A percentile compares a stretch with the other conserved stretches of the same genome.
Evolutionary conservation across 768 basidiomycete genomes (phyloP).

Genomic region (Podaxis carcinomalis): DNA sequence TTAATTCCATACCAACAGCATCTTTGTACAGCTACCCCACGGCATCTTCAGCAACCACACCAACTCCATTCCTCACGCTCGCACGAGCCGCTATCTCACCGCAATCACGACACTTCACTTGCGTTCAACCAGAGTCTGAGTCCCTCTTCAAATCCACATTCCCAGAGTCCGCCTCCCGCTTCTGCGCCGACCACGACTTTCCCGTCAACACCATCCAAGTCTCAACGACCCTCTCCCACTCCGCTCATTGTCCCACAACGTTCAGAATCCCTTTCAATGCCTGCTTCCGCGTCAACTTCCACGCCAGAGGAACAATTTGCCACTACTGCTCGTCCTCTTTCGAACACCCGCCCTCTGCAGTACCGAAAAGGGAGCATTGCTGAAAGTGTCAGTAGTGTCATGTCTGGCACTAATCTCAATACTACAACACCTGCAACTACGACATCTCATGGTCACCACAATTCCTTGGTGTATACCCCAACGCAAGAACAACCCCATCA

Average conservation of each 20-base stretch:
- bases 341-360: constrained; percentile 15
- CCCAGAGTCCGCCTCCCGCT: constrained; percentile 17
- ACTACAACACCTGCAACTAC: constrained; percentile 16
- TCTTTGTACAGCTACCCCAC: constrained; percentile 23
- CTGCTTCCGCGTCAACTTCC: constrained; percentile 25
- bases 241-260: constrained; percentile 37
- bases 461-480: not conserved
- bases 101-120: constrained; percentile 19
- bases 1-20: constrained; percentile 10
- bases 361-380: constrained; percentile 34
- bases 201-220: constrained; percentile 13
- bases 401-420: constrained; percentile 19
- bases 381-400: constrained; percentile 30
- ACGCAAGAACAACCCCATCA: not conserved
- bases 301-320: constrained; percentile 23
- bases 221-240: constrained; percentile 21
- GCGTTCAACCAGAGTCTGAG: constrained; percentile 18
- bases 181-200: constrained; percentile 16
- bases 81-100: constrained; percentile 32
- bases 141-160: constrained; percentile 10
- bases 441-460: constrained; percentile 8
- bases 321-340: not conserved
- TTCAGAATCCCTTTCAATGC: constrained; percentile 27
- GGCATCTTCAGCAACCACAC: constrained; percentile 21
- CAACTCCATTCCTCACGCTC: constrained; percentile 36